phyloP scores from a whole-genome alignment of 495 filamentous ascomycete species.

The Talaromyces liani region DNA sequence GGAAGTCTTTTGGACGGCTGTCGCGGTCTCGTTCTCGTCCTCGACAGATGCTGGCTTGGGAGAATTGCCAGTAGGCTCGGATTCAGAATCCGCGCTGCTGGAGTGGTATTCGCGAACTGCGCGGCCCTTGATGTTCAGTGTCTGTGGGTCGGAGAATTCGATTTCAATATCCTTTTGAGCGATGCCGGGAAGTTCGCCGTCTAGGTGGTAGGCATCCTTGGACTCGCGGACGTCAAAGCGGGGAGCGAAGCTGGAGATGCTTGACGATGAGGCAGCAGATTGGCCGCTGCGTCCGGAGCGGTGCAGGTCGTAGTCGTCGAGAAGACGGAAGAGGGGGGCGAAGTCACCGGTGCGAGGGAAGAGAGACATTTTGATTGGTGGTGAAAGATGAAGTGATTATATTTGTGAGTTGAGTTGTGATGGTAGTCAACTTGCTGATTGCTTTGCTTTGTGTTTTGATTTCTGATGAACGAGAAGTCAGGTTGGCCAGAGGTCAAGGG shows the following conservation, averaged over 20 bases:
- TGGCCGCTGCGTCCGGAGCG: constrained; percentile 19
- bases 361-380: constrained; percentile 34
- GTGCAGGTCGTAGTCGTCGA: constrained; percentile 39
- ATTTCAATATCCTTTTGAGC: constrained; percentile 72
- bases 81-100: constrained; percentile 39
- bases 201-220: constrained; percentile 65
- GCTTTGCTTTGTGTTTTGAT: constrained; percentile 4
- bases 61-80: constrained; percentile 33
- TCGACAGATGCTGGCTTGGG: constrained; percentile 15
- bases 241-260: constrained; percentile 52
- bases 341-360: constrained; percentile 32
- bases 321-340: constrained; percentile 37
- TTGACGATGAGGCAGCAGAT: constrained; percentile 11
- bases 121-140: constrained; percentile 67
- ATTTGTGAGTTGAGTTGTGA: constrained; percentile 5
- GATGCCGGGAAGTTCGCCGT: constrained; percentile 84
- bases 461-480: constrained; percentile 10
- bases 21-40: constrained; percentile 17
- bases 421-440: not conserved
- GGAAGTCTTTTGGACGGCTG: constrained; percentile 7
- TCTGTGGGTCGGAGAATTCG: constrained; percentile 78
- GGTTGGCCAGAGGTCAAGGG: not conserved
- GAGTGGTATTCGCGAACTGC: constrained; percentile 38
- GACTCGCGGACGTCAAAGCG: constrained; percentile 79
- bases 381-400: constrained; percentile 2